phyloP scores from a whole-genome alignment of 768 basidiomycete species.

The Cyclocybe aegerita region DNA sequence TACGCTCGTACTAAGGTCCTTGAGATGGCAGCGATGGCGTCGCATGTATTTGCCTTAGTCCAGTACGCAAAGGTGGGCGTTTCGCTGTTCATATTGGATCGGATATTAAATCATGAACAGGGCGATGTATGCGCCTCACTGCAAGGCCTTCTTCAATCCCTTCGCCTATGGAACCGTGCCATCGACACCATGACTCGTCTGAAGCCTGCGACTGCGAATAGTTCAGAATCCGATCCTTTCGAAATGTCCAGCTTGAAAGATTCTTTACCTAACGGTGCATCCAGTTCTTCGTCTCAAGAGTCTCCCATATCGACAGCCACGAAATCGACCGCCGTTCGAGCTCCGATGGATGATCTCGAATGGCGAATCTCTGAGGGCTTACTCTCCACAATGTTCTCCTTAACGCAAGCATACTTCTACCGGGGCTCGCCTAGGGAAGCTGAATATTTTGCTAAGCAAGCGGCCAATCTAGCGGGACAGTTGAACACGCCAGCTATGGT shows the following conservation, averaged over 20 bases:
- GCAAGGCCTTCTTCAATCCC: conserved; percentile 60
- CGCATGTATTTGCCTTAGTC: conserved; percentile 66
- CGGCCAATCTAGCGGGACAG: conserved; percentile 67
- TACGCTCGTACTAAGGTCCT: conserved; percentile 55
- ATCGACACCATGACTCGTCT: conserved; percentile 66
- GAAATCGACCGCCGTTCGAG: conserved; percentile 26
- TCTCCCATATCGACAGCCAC: conserved; percentile 19
- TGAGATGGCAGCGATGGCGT: conserved; percentile 73
- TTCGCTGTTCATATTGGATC: neutral
- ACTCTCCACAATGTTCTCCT: conserved; percentile 60
- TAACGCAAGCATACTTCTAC: conserved; percentile 61
- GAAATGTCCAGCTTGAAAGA: conserved; percentile 45
- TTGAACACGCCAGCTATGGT: conserved; percentile 65
- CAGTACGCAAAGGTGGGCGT: conserved; percentile 60
- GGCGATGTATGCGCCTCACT: conserved; percentile 60
- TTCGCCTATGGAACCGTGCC: conserved; percentile 82
- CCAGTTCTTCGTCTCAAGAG: conserved; percentile 9
- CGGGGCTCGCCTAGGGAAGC: conserved; percentile 86
- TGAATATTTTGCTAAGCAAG: conserved; percentile 81
- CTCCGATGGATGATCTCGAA: conserved; percentile 56
- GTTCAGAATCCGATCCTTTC: conserved; percentile 58
- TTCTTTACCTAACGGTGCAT: conserved; percentile 32
- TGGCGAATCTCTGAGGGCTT: conserved; percentile 80
- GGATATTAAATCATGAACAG: conserved; percentile 31
- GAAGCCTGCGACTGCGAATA: conserved; percentile 30